A percentile compares a stretch with the other conserved stretches of the same genome.
Conservation (phyloP, 2,329 filamentous ascomycete species). For the Fusarium chuoi region DNA sequence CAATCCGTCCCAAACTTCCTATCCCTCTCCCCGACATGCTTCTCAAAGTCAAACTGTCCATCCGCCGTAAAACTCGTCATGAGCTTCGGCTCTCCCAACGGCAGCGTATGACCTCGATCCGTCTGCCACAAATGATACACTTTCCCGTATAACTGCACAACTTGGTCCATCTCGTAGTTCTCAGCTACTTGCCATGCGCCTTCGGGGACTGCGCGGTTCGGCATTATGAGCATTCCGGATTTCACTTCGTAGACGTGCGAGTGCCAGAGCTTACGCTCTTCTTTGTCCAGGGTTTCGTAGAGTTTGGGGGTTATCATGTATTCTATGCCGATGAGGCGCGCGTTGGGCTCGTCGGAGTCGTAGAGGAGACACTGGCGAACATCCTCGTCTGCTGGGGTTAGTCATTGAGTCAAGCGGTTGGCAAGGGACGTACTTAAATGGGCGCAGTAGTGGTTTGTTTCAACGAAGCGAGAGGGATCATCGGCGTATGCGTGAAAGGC, state of each 20-base stretch:
- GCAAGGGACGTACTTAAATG: constrained; percentile 64
- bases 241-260: constrained; percentile 80
- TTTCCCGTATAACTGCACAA: constrained; percentile 82
- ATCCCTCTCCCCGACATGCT: constrained; percentile 57
- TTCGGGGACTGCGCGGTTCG: constrained; percentile 67
- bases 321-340: constrained; percentile 83
- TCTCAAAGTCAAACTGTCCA: constrained; percentile 61
- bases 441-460: constrained; percentile 87
- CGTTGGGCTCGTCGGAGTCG: constrained; percentile 73
- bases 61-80: constrained; percentile 64
- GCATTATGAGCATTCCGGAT: constrained; percentile 84
- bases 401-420: constrained; percentile 48
- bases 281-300: constrained; percentile 70
- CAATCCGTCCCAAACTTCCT: constrained; percentile 58
- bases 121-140: constrained; percentile 89
- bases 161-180: constrained; percentile 81
- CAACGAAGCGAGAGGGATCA: constrained; percentile 74
- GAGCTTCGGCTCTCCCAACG: constrained; percentile 62
- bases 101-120: constrained; percentile 73
- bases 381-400: constrained; percentile 58
- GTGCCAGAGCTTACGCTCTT: constrained; percentile 84
- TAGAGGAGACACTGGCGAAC: constrained; percentile 88
- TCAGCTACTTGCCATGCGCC: constrained; percentile 80
- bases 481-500: constrained; percentile 88
- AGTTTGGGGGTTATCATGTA: constrained; percentile 83